Conservation (phyloP, 164 flowering plant species). For the Euptelea pleiosperma region DNA sequence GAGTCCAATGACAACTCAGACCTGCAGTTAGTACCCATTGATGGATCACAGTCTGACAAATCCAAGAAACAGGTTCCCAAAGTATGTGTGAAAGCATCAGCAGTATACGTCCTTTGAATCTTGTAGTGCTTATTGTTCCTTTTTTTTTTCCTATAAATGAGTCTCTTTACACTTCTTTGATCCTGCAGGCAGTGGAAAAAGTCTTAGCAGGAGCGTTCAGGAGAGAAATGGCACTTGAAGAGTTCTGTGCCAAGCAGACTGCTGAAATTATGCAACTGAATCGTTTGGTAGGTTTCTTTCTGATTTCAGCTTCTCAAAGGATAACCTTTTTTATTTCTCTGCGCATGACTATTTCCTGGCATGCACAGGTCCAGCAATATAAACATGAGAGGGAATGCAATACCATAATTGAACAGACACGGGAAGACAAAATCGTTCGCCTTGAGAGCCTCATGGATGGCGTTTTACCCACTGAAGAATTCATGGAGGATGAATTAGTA, state of each 20-base stretch:
- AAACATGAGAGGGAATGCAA: slow-evolving; percentile 98
- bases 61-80: slow-evolving; percentile 69
- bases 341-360: background rate
- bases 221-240: slow-evolving; percentile 97
- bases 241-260: slow-evolving; percentile 69
- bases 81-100: slow-evolving; percentile 35
- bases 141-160: background rate
- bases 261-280: slow-evolving; percentile 82
- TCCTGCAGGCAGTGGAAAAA: slow-evolving; percentile 82
- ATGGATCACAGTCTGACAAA: slow-evolving; percentile 52
- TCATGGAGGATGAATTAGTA: slow-evolving; percentile 74
- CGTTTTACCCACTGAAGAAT: slow-evolving; percentile 76
- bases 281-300: slow-evolving; percentile 61
- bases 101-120: background rate
- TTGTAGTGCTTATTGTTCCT: background rate
- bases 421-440: slow-evolving; percentile 90
- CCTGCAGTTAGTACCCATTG: slow-evolving; percentile 63
- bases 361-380: slow-evolving; percentile 81
- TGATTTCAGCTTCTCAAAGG: slow-evolving; percentile 3
- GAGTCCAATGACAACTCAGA: slow-evolving; percentile 39
- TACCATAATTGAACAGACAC: slow-evolving; percentile 68
- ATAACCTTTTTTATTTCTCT: background rate
- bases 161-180: background rate
- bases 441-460: slow-evolving; percentile 98
- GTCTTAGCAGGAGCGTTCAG: slow-evolving; percentile 94